A percentile compares a stretch with the other conserved stretches of the same genome.
These are phyloP conservation scores for Fusarium palustre DNA, from an alignment of 2,329 filamentous ascomycete genomes.

Conservation along the genomic window DNA sequence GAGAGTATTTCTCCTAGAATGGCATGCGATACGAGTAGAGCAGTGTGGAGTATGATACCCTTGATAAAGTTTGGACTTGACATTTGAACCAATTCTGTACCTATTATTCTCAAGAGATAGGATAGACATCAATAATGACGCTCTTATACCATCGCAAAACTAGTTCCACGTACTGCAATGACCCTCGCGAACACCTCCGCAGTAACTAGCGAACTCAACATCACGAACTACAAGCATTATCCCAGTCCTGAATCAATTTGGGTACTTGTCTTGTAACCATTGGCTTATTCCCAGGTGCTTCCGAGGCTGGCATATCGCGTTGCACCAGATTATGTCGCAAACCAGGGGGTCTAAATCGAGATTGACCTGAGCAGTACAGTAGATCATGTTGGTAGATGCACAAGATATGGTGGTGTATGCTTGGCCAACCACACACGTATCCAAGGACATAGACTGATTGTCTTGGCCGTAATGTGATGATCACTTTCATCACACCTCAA, in stretches of 20 bases:
- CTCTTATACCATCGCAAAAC: not conserved
- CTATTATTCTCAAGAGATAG: not conserved
- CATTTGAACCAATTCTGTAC: not conserved
- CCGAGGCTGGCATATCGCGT: conserved; percentile 34
- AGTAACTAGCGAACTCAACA: not conserved
- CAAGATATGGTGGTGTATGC: conserved; percentile 9
- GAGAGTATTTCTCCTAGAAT: conserved; percentile 46
- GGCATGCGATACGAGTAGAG: not conserved
- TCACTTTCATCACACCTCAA: conserved; percentile 13
- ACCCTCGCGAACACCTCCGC: not conserved
- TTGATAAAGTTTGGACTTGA: not conserved
- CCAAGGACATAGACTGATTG: not conserved
- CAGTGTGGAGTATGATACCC: conserved; percentile 15
- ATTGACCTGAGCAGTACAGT: conserved; percentile 24
- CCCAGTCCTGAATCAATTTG: conserved; percentile 18
- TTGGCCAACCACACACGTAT: not conserved
- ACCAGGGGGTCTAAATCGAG: conserved; percentile 43
- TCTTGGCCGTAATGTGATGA: not conserved
- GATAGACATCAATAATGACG: not conserved
- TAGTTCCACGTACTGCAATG: not conserved
- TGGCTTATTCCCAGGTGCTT: conserved; percentile 24
- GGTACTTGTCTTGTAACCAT: conserved; percentile 22
- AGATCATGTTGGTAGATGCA: conserved; percentile 25
- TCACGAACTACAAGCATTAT: conserved; percentile 10
- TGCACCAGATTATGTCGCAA: conserved; percentile 44